Percentiles rank a stretch among this genome's conserved stretches.
These are phyloP conservation scores for Oleoguttula mirabilis DNA, from an alignment of 495 filamentous ascomycete genomes.

Conservation along the genomic window DNA sequence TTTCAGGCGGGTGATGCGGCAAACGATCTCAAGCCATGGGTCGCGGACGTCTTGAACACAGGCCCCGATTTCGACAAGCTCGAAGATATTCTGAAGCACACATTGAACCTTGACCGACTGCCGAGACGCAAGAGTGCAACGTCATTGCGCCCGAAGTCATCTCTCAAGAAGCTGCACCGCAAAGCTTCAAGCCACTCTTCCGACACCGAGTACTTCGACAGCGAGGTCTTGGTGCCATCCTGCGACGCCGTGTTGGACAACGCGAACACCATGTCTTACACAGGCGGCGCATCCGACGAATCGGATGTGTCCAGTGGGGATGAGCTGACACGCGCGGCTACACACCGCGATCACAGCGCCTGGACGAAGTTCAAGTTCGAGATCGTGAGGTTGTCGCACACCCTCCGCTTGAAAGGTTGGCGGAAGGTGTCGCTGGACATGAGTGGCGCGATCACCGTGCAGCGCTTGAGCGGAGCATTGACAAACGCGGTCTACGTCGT, in stretches of 20 bases:
- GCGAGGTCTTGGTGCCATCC: slow-evolving; percentile 56
- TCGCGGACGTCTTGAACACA: background rate
- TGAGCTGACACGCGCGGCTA: slow-evolving; percentile 27
- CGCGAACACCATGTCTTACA: slow-evolving; percentile 70
- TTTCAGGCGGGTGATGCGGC: background rate
- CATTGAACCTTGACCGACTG: slow-evolving; percentile 27
- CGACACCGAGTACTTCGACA: slow-evolving; percentile 67
- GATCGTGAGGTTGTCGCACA: slow-evolving; percentile 80
- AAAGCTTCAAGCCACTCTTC: slow-evolving; percentile 42
- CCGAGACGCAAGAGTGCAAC: slow-evolving; percentile 24
- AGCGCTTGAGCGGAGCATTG: slow-evolving; percentile 80
- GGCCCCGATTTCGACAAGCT: slow-evolving; percentile 26
- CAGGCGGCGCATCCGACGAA: slow-evolving; percentile 44
- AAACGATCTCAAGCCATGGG: background rate
- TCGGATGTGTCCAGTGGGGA: slow-evolving; percentile 30
- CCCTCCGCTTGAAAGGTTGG: slow-evolving; percentile 81
- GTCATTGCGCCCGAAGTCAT: slow-evolving; percentile 18
- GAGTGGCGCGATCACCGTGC: slow-evolving; percentile 60
- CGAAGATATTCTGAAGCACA: slow-evolving; percentile 27
- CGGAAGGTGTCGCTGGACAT: slow-evolving; percentile 64
- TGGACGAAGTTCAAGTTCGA: slow-evolving; percentile 81
- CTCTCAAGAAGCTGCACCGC: slow-evolving; percentile 24
- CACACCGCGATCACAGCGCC: slow-evolving; percentile 51
- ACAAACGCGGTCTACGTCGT: slow-evolving; percentile 97
- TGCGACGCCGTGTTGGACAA: slow-evolving; percentile 80